Base-by-base conservation (phyloP, 129 eudicot species). In the Lactuca sativa region DNA sequence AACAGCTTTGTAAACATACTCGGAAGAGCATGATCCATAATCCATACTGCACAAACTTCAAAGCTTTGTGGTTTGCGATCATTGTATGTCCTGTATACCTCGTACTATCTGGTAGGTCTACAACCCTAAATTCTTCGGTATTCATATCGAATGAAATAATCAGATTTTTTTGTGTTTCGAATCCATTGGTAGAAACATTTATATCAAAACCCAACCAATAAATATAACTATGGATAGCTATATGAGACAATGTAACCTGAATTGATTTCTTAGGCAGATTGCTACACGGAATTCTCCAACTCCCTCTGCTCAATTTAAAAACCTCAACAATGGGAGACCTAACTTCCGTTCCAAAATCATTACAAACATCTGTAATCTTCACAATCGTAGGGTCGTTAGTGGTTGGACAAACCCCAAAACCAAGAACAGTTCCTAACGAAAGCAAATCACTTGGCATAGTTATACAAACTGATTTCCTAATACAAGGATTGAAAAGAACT, bases 341-440 rank as follows among this genome's bases (percentile, higher is more conserved):
- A 21, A 21, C 21, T 21, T 21, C 21, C 21, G 21, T 21, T 21
- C 21, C 21, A 21, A 21, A 21, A 21, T 21, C 21, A 21, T 21
- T 21, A 21, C 21, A 21, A 66, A 71, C 21, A 21, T 21, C 74
- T 21, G 67, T 78, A 56, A 82, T 66, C 69, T 78, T 78, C 33
- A 12, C 54, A 49, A 49, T 49, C 6, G 54, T 49, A 2, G 68
- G 62, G 36, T 78, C 83, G 44, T 21, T 7, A 6, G 47, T 65
- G 4, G 44, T n/a, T 0, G 62, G 75, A 32, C 78, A 72, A 70
- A 64, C 67, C 4, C 86, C 86, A 41, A 78, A 78, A 52, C 86
- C 83, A 47, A 82, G 78, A 33, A 74, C 83, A 59, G 80, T 70
- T 6, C 11, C 54, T 9, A 40, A 21, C 21, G 21, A 21, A 21